Evolutionary conservation across 2,329 filamentous ascomycete genomes (phyloP).

Genomic region (Penicillium sp.): DNA sequence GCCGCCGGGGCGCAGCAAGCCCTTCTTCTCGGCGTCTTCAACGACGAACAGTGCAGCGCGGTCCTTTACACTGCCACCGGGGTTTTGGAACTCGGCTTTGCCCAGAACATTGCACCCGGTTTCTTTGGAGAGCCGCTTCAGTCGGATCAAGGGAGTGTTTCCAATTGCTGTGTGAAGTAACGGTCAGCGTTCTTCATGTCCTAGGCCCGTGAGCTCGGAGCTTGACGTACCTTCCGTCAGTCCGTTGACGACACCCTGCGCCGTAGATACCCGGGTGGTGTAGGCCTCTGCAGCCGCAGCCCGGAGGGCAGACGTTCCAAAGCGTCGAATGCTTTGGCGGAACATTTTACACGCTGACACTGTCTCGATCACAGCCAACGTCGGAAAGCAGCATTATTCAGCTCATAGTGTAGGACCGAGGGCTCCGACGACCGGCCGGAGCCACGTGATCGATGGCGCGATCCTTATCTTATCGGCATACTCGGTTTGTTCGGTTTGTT

Average conservation of each 20-base stretch:
- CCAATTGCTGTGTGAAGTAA: slow-evolving; percentile 73
- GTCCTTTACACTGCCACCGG: slow-evolving; percentile 94
- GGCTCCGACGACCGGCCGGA: not conserved
- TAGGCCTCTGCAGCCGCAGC: slow-evolving; percentile 56
- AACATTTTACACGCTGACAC: slow-evolving; percentile 59
- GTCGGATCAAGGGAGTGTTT: slow-evolving; percentile 90
- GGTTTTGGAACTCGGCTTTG: slow-evolving; percentile 99
- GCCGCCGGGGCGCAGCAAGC: slow-evolving; percentile 78
- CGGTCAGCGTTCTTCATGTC: not conserved
- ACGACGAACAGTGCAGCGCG: slow-evolving; percentile 93
- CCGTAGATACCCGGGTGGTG: slow-evolving; percentile 72
- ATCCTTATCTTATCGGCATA: not conserved
- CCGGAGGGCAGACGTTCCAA: slow-evolving; percentile 65
- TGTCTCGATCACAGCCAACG: not conserved
- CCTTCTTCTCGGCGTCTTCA: slow-evolving; percentile 86
- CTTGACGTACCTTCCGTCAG: slow-evolving; percentile 72
- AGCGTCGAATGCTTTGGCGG: slow-evolving; percentile 66
- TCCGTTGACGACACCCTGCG: slow-evolving; percentile 76
- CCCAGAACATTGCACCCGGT: slow-evolving; percentile 93
- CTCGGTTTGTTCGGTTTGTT: not conserved
- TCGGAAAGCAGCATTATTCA: not conserved
- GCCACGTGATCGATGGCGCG: not conserved
- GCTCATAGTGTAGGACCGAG: not conserved
- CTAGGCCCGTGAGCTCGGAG: not conserved
- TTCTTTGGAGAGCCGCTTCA: slow-evolving; percentile 83